Base-by-base conservation (phyloP, 148 eudicot species). In the Heliamphora exappendiculata region DNA sequence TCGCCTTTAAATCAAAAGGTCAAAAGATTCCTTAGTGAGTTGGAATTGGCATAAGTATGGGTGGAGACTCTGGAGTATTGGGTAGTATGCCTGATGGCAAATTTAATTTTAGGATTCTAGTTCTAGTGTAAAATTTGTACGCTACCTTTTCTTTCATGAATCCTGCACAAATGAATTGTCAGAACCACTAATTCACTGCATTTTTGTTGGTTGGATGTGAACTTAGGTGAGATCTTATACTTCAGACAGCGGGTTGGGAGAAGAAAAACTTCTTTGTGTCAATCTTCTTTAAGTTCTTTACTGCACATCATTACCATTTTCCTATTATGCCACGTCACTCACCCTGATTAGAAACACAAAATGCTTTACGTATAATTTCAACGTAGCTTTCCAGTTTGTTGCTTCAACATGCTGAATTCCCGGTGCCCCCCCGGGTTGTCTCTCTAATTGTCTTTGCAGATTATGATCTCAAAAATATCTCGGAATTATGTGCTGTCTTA, bases 401-500 rank as follows among this genome's bases (percentile, higher is more conserved):
- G 4, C 17, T 60, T 74, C 51, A 72, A 73, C 22, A 7, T 73
- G 4, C 28, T 75, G 36, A 28, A 34, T 17, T 13, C 37, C 55
- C 19, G n/a, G 17, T n/a, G n/a, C n/a, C n/a, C n/a, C n/a, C n/a
- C n/a, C n/a, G n/a, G n/a, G n/a, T n/a, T 31, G 14, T 47, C 65
- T 29, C 45, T 58, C 34, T 65, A 55, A 13, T 76, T 28, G 54
- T 77, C 84, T 66, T 70, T 26, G 45, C 97, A 94, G 98, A 94
- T 91, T 51, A 73, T 75, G 96, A 86, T 81, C 90, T 94, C 19
- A 80, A 67, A 80, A 76, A 69, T 36, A 85, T 92, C 68, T 82
- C 96, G 28, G 82, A 83, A 62, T 78, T 76, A 54, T 94, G 96
- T 71, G 73, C 78, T 28, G 84, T 87, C 76, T 82, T 94, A 77